These are phyloP conservation scores for Ceriops tagal DNA, from an alignment of 345 rosid genomes.

Conservation along the genomic window DNA sequence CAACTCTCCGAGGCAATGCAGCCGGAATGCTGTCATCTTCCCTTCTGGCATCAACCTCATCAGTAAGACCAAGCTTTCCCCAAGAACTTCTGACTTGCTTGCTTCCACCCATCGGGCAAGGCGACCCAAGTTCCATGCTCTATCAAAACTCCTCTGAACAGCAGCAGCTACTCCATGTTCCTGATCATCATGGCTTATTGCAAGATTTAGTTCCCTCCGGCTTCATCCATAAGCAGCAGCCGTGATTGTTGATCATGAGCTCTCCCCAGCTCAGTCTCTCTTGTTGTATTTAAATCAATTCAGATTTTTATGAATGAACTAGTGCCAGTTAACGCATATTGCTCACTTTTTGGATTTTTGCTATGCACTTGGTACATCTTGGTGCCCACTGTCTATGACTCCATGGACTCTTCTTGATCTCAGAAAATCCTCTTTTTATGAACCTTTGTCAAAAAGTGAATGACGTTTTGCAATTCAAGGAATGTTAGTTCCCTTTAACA, in stretches of 20 bases:
- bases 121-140: constrained; percentile 11
- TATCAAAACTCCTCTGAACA: constrained; percentile 10
- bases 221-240: constrained; percentile 25
- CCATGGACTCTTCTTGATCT: neutral
- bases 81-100: constrained; percentile 17
- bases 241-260: constrained; percentile 10
- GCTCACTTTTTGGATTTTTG: neutral
- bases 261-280: neutral
- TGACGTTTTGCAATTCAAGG: neutral
- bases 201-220: constrained; percentile 33
- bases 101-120: constrained; percentile 21
- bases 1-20: constrained; percentile 60
- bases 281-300: neutral
- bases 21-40: constrained; percentile 43
- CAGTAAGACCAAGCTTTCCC: constrained; percentile 23
- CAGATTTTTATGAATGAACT: neutral
- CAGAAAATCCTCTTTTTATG: constrained; percentile 15
- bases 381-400: too few relatives aligned
- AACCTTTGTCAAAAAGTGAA: neutral
- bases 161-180: constrained; percentile 23
- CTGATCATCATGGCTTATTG: constrained; percentile 36
- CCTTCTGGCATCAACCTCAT: constrained; percentile 20
- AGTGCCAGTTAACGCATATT: neutral
- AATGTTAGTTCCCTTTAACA: neutral
- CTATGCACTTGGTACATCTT: constrained; percentile 1